These are phyloP conservation scores for Remersonia thermophila DNA, from an alignment of 2,329 filamentous ascomycete species.

Conservation along the genomic window DNA sequence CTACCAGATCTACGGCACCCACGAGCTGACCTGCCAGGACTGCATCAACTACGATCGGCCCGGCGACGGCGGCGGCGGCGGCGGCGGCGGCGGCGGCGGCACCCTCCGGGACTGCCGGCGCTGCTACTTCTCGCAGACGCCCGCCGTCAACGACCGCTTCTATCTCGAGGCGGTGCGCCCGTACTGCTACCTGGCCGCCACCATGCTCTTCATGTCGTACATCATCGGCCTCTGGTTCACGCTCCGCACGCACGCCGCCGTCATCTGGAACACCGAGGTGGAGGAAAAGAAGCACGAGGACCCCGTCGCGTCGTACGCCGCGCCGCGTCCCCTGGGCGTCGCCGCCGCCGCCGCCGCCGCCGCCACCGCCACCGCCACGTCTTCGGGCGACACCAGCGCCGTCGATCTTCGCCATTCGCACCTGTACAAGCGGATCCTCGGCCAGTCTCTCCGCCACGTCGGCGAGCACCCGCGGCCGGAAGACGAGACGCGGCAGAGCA, in stretches of 20 bases:
- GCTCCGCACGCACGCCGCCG: constrained; percentile 83
- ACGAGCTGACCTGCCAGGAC: constrained; percentile 78
- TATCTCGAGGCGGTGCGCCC: constrained; percentile 83
- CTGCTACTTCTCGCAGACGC: constrained; percentile 85
- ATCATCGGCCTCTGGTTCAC: constrained; percentile 93
- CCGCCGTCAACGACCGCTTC: constrained; percentile 75
- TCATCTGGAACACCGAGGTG: constrained; percentile 84
- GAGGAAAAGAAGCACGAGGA: constrained; percentile 64
- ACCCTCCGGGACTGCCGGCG: constrained; percentile 67
- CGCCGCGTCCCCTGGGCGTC: constrained; percentile 22
- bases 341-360: too few species aligned
- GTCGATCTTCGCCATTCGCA: constrained; percentile 74
- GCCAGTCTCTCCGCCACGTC: constrained; percentile 76
- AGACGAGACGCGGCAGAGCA: constrained; percentile 29
- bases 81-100: constrained; percentile 22
- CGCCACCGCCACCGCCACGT: too few species aligned
- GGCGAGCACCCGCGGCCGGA: constrained; percentile 50
- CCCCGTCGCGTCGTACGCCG: constrained; percentile 19
- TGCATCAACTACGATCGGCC: constrained; percentile 38
- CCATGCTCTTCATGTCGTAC: constrained; percentile 82
- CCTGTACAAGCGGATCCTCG: constrained; percentile 85
- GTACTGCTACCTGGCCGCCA: constrained; percentile 81
- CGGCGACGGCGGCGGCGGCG: constrained; percentile 16
- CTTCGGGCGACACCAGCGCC: constrained; percentile 36
- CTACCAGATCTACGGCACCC: constrained; percentile 96